Evolutionary conservation across 2,329 filamentous ascomycete genomes (phyloP).

Genomic region (Curvularia eragrostidis): DNA sequence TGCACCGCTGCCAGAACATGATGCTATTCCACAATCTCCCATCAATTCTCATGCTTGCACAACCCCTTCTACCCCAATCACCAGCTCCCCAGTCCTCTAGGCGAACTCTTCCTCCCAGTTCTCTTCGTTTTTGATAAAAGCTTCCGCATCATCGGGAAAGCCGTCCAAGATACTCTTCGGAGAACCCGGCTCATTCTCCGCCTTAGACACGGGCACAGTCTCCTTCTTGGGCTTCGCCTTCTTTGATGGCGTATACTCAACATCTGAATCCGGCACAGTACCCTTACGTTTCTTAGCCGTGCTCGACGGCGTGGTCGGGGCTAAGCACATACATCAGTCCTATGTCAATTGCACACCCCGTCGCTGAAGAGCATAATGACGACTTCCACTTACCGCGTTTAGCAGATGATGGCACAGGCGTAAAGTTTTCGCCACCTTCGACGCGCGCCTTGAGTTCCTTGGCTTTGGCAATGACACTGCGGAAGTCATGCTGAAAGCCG

Average conservation of each 20-base stretch:
- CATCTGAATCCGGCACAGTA: constrained; percentile 8
- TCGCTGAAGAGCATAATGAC: not conserved
- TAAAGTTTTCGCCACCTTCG: constrained; percentile 34
- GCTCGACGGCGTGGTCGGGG: constrained; percentile 6
- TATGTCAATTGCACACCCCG: too few species aligned
- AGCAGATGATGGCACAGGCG: constrained; percentile 24
- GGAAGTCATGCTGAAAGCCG: constrained; percentile 39
- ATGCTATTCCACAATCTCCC: not conserved
- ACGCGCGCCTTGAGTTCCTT: constrained; percentile 39
- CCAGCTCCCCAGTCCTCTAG: not conserved
- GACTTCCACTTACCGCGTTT: constrained; percentile 33
- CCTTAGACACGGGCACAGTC: constrained; percentile 19
- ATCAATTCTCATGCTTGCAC: not conserved
- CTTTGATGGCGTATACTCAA: constrained; percentile 13
- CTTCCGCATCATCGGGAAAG: constrained; percentile 18
- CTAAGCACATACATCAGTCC: not conserved
- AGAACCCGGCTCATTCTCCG: constrained; percentile 17
- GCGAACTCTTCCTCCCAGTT: constrained; percentile 15
- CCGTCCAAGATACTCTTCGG: constrained; percentile 2
- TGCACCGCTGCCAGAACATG: not conserved
- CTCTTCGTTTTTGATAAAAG: constrained; percentile 23
- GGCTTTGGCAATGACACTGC: constrained; percentile 30
- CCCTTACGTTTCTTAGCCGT: constrained; percentile 19
- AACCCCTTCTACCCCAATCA: not conserved
- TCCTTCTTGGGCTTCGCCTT: constrained; percentile 27